Base-by-base conservation (phyloP, 306 rosid genomes). In the Hippophae rhamnoides region DNA sequence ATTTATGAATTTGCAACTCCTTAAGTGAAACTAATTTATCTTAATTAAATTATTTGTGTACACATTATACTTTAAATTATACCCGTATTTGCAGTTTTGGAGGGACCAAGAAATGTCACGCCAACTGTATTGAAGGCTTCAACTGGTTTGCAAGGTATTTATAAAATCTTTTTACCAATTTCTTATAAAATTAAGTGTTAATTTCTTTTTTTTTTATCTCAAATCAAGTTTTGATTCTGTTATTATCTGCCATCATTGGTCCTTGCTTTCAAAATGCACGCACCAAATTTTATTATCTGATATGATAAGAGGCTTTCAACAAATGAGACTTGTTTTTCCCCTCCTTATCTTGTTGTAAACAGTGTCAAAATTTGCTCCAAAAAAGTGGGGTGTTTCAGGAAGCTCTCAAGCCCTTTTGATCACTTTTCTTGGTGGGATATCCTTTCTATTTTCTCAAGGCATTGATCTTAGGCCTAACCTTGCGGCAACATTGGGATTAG, bases 341-440 rank as follows among this genome's bases (percentile, higher is more conserved):
- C 47, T 45, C 61, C 56, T 68, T 74, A 27, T 67, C 52, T 31
- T 31, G 38, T 31, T 31, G 38, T 31, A 31, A 31, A 31, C 85
- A 92, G 98, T 72, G 54, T 72, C 86, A 41, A 85, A 87, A 74
- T 85, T 87, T 70, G 83, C 89, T 61, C 98, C 96, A 43, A 92
- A 85, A 76, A 92, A 92, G 74, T 92, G 98, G 98, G 98, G 98
- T 49, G 76, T 92, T 66, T 83, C 98, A 9, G 83, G 73, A 59
- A 75, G 77, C 74, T 87, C 96, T 69, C 72, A 72, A 57, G 67
- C 78, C 8, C 70, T 54, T 62, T 64, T 87, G 80, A 65, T 77
- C 70, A 87, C 78, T 62, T 86, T 87, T 78, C 81, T 90, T 57
- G 89, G 87, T 0, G 89, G 89, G 54, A 57, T 76, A 41, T 90